Base-by-base conservation (phyloP, 2,329 filamentous ascomycete genomes). In the Fusarium armeniacum region DNA sequence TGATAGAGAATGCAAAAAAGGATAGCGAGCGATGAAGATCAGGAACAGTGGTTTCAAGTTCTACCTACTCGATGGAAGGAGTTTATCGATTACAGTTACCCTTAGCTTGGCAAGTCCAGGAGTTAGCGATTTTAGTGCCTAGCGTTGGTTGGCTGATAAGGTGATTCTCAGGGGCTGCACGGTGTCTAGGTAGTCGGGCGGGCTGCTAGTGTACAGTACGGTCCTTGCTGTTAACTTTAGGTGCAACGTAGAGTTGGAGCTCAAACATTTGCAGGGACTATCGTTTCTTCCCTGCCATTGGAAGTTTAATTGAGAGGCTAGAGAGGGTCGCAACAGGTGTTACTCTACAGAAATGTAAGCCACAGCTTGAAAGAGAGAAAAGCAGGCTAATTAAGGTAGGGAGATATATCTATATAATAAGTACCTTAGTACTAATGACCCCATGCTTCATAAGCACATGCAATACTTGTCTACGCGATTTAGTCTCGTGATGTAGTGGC, bases 131-230 rank as follows among this genome's bases (percentile, higher is more conserved):
- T 38, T 52, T 54, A 61, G 62, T 62, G 51, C 36, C 36, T 12
- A 6, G 44, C 63, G 33, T 41, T 70, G 62, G 67, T 70, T 70
- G 53, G 67, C 32, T 49, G 20, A 32, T 43, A 33, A 50, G 46
- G 24, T 41, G 51, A 47, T 44, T 28, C 35, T 47, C 58, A 53
- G 62, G 62, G 61, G 62, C 38, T 52, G 28, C 38, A 58, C 44
- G 45, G 40, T 46, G 59, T 49, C 45, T 65, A 65, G 62, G 20
- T 20, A 20, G 20, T 20, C 20, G 20, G 20, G 20, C 20, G 20
- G 20, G 43, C 49, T 40, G 6, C 45, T 59, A 65, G 62, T 50
- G 58, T 40, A 8, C 28, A 20, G 20, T 20, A 20, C 20, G 20
- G 49, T 35, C 43, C 54, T 41, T 61, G 44, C 28, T 47, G 44